These are phyloP conservation scores for Pulveroboletus sp. DNA, from an alignment of 768 basidiomycete species.

Conservation along the genomic window DNA sequence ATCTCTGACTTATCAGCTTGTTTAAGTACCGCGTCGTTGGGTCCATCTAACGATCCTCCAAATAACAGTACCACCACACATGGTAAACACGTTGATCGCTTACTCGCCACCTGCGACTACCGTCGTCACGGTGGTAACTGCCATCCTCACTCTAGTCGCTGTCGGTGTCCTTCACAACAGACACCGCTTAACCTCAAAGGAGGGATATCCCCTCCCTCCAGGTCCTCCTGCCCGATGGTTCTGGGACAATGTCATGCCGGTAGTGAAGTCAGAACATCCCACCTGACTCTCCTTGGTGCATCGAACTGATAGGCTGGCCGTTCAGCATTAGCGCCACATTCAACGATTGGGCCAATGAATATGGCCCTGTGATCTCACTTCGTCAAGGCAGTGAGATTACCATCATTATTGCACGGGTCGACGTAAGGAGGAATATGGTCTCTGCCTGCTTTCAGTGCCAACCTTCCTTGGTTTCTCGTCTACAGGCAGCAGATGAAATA, in stretches of 20 bases:
- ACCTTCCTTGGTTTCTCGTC: background rate
- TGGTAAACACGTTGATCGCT: too few relatives aligned
- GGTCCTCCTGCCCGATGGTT: conserved; percentile 10
- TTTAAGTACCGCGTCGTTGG: too few relatives aligned
- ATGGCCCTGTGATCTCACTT: too few relatives aligned
- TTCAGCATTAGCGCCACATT: conserved; percentile 29
- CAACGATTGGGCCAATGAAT: conserved; percentile 45
- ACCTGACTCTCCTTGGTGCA: too few relatives aligned
- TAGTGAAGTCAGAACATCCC: conserved; percentile 5
- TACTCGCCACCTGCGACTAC: background rate
- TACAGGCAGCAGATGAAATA: conserved; percentile 50
- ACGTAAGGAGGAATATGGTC: conserved; percentile 4
- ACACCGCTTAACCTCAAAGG: conserved; percentile 1
- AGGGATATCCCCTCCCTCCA: conserved; percentile 13
- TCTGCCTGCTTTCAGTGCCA: background rate
- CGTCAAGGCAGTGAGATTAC: too few relatives aligned
- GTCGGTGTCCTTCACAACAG: background rate
- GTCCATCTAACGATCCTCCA: too few relatives aligned
- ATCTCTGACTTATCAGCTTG: too few relatives aligned
- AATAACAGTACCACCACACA: too few relatives aligned
- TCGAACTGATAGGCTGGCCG: background rate
- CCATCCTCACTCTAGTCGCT: background rate
- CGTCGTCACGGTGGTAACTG: background rate
- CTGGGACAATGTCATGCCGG: conserved; percentile 7
- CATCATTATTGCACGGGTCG: too few relatives aligned